phyloP scores from a whole-genome alignment of 345 rosid species.

The Gossypium mustelinum region DNA sequence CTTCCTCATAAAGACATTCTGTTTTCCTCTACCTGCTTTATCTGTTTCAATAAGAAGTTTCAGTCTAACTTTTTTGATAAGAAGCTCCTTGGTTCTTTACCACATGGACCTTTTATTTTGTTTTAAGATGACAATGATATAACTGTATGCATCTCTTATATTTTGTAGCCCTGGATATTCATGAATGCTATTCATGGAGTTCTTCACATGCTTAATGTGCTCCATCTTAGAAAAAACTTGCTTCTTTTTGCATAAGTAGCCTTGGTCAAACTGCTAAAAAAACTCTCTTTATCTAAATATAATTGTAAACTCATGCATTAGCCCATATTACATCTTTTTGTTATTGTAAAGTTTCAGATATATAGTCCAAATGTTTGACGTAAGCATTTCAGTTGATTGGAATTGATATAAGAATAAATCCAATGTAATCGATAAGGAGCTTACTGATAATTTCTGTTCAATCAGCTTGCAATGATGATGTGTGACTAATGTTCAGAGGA shows the following conservation, averaged over 20 bases:
- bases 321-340: background rate
- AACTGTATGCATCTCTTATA: too few species aligned
- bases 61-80: background rate
- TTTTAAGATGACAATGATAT: too few species aligned
- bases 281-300: background rate
- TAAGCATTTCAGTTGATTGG: background rate
- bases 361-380: background rate
- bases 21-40: background rate
- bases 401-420: conserved; percentile 21
- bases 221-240: background rate
- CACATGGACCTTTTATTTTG: too few species aligned
- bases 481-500: conserved; percentile 71
- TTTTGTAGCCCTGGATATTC: too few species aligned
- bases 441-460: conserved; percentile 56
- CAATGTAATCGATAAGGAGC: conserved; percentile 14
- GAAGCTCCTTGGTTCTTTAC: background rate
- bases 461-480: conserved; percentile 94
- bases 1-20: background rate
- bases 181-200: too few species aligned
- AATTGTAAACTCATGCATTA: background rate
- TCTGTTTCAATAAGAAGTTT: background rate
- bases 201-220: background rate
- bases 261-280: background rate
- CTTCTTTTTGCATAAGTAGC: background rate
- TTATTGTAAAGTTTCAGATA: background rate